These are phyloP conservation scores for Xylariaceae sp. DNA, from an alignment of 2,329 filamentous ascomycete genomes.

Conservation along the genomic window DNA sequence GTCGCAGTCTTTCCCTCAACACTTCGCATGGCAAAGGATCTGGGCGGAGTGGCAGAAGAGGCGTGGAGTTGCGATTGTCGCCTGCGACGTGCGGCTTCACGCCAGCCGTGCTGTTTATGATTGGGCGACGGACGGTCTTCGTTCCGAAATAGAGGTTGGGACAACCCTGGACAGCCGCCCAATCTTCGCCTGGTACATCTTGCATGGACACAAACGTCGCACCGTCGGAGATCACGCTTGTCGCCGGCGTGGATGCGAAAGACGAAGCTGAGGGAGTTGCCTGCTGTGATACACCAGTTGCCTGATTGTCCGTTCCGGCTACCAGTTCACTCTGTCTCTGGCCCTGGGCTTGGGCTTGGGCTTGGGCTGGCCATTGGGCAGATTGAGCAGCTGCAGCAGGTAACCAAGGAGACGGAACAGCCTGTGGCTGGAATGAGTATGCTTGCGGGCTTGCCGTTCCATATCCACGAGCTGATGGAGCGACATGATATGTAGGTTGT, in stretches of 20 bases:
- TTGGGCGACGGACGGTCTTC: constrained; percentile 8
- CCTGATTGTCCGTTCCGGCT: not conserved
- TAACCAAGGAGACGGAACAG: constrained; percentile 1
- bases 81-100: constrained; percentile 17
- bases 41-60: constrained; percentile 7
- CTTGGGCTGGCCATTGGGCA: constrained; percentile 8
- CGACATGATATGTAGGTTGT: constrained; percentile 6
- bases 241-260: not conserved
- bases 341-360: constrained; percentile 6
- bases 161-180: constrained; percentile 11
- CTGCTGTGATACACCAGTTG: not conserved
- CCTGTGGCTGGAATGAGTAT: constrained; percentile 9
- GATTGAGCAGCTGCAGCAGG: constrained; percentile 1
- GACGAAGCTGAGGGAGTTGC: not conserved
- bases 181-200: constrained; percentile 3
- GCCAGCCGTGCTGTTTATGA: constrained; percentile 6
- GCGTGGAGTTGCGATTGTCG: constrained; percentile 12
- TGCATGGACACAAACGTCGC: not conserved
- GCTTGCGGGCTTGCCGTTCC: not conserved
- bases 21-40: constrained; percentile 13
- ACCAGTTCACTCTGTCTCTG: not conserved
- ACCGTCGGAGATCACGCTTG: not conserved
- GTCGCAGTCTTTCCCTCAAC: constrained; percentile 13
- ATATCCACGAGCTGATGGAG: not conserved
- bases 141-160: constrained; percentile 12